Evolutionary conservation across 2,329 filamentous ascomycete genomes (phyloP).

Genomic region (Colletotrichum cordylinicola): DNA sequence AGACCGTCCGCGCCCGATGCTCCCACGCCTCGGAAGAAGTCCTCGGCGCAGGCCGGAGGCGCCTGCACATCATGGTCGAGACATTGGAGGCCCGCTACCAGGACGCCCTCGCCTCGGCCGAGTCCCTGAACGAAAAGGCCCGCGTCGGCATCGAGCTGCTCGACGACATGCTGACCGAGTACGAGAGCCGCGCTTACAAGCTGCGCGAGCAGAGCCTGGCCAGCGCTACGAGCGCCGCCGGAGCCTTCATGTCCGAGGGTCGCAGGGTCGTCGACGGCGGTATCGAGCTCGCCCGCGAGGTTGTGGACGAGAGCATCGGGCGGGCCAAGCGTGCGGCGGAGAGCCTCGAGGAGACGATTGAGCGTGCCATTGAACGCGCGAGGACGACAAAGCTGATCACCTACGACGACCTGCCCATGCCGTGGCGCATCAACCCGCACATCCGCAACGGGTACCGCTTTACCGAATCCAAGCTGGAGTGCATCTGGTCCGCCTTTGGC

Average conservation of each 20-base stretch:
- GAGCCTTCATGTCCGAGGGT: slow-evolving; percentile 77
- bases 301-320: slow-evolving; percentile 82
- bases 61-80: slow-evolving; percentile 89
- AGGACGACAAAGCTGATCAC: slow-evolving; percentile 82
- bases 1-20: slow-evolving; percentile 86
- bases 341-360: slow-evolving; percentile 83
- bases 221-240: slow-evolving; percentile 69
- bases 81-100: slow-evolving; percentile 89
- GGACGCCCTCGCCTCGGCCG: slow-evolving; percentile 82
- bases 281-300: slow-evolving; percentile 74
- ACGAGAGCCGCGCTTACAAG: slow-evolving; percentile 83
- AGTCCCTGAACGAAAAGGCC: slow-evolving; percentile 90
- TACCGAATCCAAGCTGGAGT: slow-evolving; percentile 88
- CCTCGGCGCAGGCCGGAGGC: slow-evolving; percentile 82
- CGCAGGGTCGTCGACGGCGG: slow-evolving; percentile 82
- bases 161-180: slow-evolving; percentile 83
- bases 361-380: slow-evolving; percentile 76
- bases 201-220: slow-evolving; percentile 78
- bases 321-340: slow-evolving; percentile 83
- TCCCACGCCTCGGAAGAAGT: slow-evolving; percentile 90
- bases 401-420: slow-evolving; percentile 88
- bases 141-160: slow-evolving; percentile 85
- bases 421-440: slow-evolving; percentile 95
- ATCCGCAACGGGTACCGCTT: slow-evolving; percentile 94
- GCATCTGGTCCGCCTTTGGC: slow-evolving; percentile 81